Conservation (phyloP, 441 rosid species). For the Rhodomyrtus psidioides region DNA sequence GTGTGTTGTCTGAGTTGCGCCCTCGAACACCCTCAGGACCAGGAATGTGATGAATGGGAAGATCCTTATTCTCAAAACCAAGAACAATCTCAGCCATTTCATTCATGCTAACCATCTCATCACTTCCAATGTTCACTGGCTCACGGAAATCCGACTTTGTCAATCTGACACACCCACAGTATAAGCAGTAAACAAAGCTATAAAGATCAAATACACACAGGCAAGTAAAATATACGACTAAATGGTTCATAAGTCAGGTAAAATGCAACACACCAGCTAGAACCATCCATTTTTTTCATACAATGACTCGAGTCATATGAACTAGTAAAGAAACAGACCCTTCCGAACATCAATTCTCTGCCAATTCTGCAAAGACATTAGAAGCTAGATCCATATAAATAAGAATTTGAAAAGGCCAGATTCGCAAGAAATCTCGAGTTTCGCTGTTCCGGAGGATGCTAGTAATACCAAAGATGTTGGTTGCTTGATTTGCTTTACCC, state of each 20-base stretch:
- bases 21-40: constrained; percentile 99
- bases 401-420: not conserved
- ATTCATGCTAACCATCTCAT: constrained; percentile 99
- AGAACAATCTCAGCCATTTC: constrained; percentile 98
- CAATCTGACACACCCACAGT: constrained; percentile 25
- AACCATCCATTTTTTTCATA: not conserved
- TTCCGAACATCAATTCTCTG: not conserved
- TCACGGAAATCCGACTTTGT: constrained; percentile 97
- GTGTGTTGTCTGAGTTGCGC: constrained; percentile 89
- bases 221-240: not conserved
- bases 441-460: not conserved
- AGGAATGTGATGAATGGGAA: constrained; percentile 88
- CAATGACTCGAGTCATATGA: not conserved
- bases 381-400: not conserved
- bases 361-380: not conserved
- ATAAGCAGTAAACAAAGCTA: not conserved
- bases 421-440: not conserved
- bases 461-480: not conserved
- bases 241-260: not conserved
- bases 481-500: not conserved
- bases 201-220: not conserved
- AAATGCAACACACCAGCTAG: not conserved
- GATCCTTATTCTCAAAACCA: constrained; percentile 72
- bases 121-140: constrained; percentile 97
- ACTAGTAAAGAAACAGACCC: not conserved